Evolutionary conservation across 352 stramenopile genomes (phyloP).

Genomic region (Globisporangium camurandrum): DNA sequence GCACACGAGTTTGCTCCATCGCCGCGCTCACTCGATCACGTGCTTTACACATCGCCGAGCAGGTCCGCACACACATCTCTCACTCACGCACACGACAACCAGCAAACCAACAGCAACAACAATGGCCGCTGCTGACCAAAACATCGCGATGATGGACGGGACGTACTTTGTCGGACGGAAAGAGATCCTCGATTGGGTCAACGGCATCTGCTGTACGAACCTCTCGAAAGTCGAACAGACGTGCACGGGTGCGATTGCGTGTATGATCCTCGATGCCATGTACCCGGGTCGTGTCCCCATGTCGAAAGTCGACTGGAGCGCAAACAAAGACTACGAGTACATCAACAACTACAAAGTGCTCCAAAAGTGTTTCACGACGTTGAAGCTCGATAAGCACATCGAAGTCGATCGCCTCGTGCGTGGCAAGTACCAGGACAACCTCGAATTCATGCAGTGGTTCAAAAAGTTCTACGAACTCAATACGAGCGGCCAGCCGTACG

Average conservation of each 20-base stretch:
- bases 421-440: slow-evolving; percentile 99
- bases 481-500: slow-evolving; percentile 86
- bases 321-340: slow-evolving; percentile 97
- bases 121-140: slow-evolving; percentile 79
- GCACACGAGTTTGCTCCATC: too few species aligned
- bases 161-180: slow-evolving; percentile 96
- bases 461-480: slow-evolving; percentile 92
- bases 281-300: slow-evolving; percentile 94
- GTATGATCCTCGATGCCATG: slow-evolving; percentile 95
- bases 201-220: slow-evolving; percentile 90
- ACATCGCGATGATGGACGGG: slow-evolving; percentile 94
- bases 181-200: slow-evolving; percentile 99
- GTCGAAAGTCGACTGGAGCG: slow-evolving; percentile 96
- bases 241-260: slow-evolving; percentile 93
- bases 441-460: slow-evolving; percentile 99
- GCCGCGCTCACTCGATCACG: too few species aligned
- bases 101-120: slow-evolving; percentile 2
- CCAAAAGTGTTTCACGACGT: slow-evolving; percentile 94
- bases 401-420: slow-evolving; percentile 97
- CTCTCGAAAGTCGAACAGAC: slow-evolving; percentile 98
- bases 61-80: too few species aligned
- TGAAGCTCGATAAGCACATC: slow-evolving; percentile 95
- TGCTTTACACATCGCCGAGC: too few species aligned
- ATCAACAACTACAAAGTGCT: slow-evolving; percentile 99
- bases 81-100: too few species aligned